Percentiles rank a stretch among this genome's conserved stretches.
Evolutionary conservation across 1,284 basidiomycete species (phyloP).

Genomic region (Apiotrichum mycotoxinovorans): DNA sequence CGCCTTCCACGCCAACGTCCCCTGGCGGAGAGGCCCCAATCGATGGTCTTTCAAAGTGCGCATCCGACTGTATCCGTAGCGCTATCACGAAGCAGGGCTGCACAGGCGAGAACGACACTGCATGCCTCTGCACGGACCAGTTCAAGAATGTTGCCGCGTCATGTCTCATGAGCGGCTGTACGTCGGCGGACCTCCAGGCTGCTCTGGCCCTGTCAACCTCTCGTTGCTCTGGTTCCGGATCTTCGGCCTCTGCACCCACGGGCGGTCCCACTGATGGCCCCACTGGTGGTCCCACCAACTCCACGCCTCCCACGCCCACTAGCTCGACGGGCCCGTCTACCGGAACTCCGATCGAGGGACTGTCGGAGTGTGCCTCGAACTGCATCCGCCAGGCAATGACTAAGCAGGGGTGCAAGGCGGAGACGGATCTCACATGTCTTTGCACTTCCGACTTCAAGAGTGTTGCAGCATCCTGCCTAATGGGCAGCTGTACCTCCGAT

Average conservation of each 20-base stretch:
- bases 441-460: slow-evolving; percentile 2
- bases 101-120: slow-evolving; percentile 4
- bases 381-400: not conserved
- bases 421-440: slow-evolving; percentile 5
- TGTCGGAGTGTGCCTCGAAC: slow-evolving; percentile 1
- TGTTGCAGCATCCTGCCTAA: slow-evolving; percentile 3
- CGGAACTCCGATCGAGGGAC: not conserved
- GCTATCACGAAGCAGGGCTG: not conserved
- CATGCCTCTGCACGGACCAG: slow-evolving; percentile 3
- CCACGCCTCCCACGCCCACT: not conserved
- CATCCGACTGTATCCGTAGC: not conserved
- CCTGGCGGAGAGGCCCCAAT: not conserved
- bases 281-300: not conserved
- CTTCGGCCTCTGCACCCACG: not conserved
- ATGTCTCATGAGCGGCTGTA: not conserved
- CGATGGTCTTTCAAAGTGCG: not conserved
- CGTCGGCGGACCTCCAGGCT: not conserved
- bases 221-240: slow-evolving; percentile 1
- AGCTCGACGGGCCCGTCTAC: not conserved
- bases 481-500: not conserved
- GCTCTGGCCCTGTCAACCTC: slow-evolving; percentile 1
- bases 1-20: not conserved
- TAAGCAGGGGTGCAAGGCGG: slow-evolving; percentile 6
- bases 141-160: not conserved
- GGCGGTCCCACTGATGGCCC: not conserved